Evolutionary conservation across 257 asterid genomes (phyloP), one percentile per base, ranked within the genome.

Genomic region (Lithospermum erythrorhizon): DNA sequence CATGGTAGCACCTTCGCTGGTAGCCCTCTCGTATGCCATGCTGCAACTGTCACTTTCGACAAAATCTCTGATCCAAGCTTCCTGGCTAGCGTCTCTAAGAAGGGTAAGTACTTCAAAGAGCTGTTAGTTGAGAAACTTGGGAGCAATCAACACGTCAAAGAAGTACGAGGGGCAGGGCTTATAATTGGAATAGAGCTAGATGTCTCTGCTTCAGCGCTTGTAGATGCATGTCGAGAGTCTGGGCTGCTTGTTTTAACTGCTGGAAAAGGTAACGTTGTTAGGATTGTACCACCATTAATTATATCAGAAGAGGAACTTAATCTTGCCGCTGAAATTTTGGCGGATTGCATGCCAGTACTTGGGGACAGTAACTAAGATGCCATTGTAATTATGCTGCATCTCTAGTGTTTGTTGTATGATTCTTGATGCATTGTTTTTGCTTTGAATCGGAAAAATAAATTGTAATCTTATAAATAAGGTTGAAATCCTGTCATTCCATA

Each of bases 1-100:
- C 99, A 93, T 5, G 99, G 97, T 59, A 89, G 97, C 89, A 93
- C 99, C 20, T 93, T 93, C 17, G 99, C 97, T 0, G 99, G 97
- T 11, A 76, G 79, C 72, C 97, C 97, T 56, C 95, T 93, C 19
- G 90, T 93, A 18, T 93, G 99, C 73, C 77, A 66, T 5, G 97
- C 94, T 27, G 99, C 86, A 53, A 75, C 82, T 8, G 67, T 86
- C 5, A 97, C 87, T 10, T 73, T 86, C 35, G 91, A 89, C 48
- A 93, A 93, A 72, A 93, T 93, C 62, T 80, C 95, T 6, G 59
- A 66, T 21, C 87, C 91, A 0, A 60, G 53, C 62, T 93, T 93
- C 63, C 67, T 93, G 47, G 67, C 89, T 41, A 52, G 79, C 19
- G 94, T 93, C n/a, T 22, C 76, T 4, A 83, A 79, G 47, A 89